Conservation (phyloP, 495 filamentous ascomycete species). For the Bacidia gigantensis region DNA sequence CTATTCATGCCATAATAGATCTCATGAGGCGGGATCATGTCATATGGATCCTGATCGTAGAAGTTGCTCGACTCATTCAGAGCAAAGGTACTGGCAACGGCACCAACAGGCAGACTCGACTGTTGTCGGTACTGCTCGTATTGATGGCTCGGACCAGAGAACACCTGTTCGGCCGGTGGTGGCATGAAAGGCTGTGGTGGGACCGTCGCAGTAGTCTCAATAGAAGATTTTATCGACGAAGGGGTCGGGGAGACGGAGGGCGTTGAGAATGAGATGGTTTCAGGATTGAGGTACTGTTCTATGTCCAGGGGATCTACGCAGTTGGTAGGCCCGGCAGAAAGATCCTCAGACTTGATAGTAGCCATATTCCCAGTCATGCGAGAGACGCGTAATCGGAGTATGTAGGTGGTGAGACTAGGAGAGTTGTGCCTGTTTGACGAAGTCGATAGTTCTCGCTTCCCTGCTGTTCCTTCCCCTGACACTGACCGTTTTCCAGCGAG, state of each 20-base stretch:
- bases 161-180: slow-evolving; percentile 35
- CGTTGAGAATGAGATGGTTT: slow-evolving; percentile 25
- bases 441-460: background rate
- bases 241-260: slow-evolving; percentile 31
- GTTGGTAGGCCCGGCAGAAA: background rate
- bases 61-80: slow-evolving; percentile 45
- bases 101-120: slow-evolving; percentile 71
- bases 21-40: slow-evolving; percentile 26
- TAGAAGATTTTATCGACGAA: slow-evolving; percentile 22
- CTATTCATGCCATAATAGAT: slow-evolving; percentile 40
- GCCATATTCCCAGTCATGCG: background rate
- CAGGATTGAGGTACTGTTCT: slow-evolving; percentile 14
- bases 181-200: slow-evolving; percentile 24
- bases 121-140: slow-evolving; percentile 88
- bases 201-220: slow-evolving; percentile 23
- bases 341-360: background rate
- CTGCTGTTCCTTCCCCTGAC: background rate
- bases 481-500: background rate
- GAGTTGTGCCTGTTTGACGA: background rate
- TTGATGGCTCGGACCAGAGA: slow-evolving; percentile 75
- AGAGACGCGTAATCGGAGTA: slow-evolving; percentile 3
- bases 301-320: slow-evolving; percentile 11
- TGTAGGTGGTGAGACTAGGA: background rate
- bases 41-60: slow-evolving; percentile 34
- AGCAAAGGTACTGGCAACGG: slow-evolving; percentile 53